Evolutionary conservation across 441 rosid species (phyloP).

Genomic region (Flueggea neowawraea): DNA sequence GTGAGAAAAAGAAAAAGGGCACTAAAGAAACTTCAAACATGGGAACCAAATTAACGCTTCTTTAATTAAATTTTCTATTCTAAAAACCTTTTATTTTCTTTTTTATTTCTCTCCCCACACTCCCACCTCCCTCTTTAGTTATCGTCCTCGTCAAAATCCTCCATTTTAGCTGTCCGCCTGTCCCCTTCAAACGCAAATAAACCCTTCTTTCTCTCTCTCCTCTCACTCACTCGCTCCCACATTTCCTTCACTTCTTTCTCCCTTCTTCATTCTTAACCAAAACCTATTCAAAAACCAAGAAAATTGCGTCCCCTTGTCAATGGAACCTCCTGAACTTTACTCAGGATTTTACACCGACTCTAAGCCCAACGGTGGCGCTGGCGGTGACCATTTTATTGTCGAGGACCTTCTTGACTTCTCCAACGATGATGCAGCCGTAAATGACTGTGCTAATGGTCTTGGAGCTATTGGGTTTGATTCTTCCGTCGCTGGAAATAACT

Average conservation of each 20-base stretch:
- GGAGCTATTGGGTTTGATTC: conserved; percentile 13
- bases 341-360: conserved; percentile 8
- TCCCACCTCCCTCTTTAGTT: not conserved
- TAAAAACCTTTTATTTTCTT: not conserved
- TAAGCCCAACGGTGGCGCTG: conserved; percentile 19
- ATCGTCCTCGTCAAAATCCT: conserved; percentile 46
- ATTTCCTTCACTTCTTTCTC: conserved; percentile 31
- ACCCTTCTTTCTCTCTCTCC: conserved; percentile 28
- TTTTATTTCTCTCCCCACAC: not conserved
- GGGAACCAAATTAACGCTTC: conserved; percentile 18
- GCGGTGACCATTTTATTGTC: conserved; percentile 71
- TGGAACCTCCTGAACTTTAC: conserved; percentile 58
- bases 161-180: conserved; percentile 69
- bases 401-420: conserved; percentile 93
- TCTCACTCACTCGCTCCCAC: conserved; percentile 25
- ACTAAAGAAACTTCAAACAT: conserved; percentile 23
- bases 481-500: conserved; percentile 22
- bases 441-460: conserved; percentile 11
- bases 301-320: not conserved
- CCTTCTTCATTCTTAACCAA: conserved; percentile 8
- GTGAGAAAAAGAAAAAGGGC: conserved; percentile 32
- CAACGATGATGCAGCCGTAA: conserved; percentile 42
- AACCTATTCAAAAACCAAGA: not conserved
- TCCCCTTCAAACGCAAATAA: conserved; percentile 81
- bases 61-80: conserved; percentile 13